Base-by-base conservation (phyloP, 2,329 filamentous ascomycete species). In the Thelonectria olida region DNA sequence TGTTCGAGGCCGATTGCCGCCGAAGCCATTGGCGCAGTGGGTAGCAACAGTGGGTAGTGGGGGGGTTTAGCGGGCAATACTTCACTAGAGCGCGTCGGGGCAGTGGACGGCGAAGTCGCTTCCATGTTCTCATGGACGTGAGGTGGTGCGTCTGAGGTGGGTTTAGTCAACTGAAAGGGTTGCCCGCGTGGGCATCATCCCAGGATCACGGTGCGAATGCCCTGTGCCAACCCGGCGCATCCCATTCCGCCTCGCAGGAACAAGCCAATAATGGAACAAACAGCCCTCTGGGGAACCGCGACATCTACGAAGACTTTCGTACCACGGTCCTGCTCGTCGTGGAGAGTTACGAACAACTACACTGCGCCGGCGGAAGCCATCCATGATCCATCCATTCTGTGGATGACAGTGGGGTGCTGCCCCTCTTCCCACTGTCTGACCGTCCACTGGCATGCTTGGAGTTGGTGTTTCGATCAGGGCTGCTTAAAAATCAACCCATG, bases 401-500 rank as follows among this genome's bases (percentile, higher is more conserved):
- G 52, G 41, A 23, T 36, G 49, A 39, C 25, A 23, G 51, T 54
- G 51, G 52, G 58, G 52, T 34, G 20, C 8, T 17, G 15, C 41
- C 39, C 55, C 41, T 47, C 49, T n/a, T n/a, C n/a, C n/a, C n/a
- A 34, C 31, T 34, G 31, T 15, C 31, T 15, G 12, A 5, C 31
- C 25, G 28, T 58, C 55, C 55, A 53, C 49, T 54, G 41, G 54
- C n/a, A 42, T 42, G 50, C 57, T 36, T n/a, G 3, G 50, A 36
- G 15, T 23, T 47, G 38, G 34, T 51, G 23, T 23, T 39, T 23
- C n/a, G 23, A 23, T 23, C 54, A 23, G 17, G 31, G 23, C 23
- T 71, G 68, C 65, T 70, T 69, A 70, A 71, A 62, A 70, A 70
- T 70, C 68, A 69, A 54, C 48, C 56, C 68, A 62, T 55, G 64